phyloP scores from a whole-genome alignment of 805 yeast genomes.

The Yamadazyma endophytica region DNA sequence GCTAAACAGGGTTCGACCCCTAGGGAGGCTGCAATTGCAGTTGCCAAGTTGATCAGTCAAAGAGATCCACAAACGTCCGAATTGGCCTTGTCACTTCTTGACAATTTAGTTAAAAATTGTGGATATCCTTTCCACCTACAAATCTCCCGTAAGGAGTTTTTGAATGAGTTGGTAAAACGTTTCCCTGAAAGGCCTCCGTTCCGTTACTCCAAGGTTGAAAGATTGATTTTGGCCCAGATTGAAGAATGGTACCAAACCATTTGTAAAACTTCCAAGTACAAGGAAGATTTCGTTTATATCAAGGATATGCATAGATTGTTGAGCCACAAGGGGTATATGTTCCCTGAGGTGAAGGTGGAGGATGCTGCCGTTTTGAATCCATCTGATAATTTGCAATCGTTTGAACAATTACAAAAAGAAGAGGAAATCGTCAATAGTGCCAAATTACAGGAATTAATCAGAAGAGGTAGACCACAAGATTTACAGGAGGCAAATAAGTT shows the following conservation, averaged over 20 bases:
- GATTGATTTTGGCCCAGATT: slow-evolving; percentile 80
- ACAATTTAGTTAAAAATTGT: slow-evolving; percentile 92
- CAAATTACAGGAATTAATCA: slow-evolving; percentile 88
- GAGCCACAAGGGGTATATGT: slow-evolving; percentile 83
- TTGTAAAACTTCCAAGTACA: slow-evolving; percentile 83
- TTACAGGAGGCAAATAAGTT: slow-evolving; percentile 92
- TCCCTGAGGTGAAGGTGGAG: slow-evolving; percentile 87
- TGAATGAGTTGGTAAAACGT: slow-evolving; percentile 86
- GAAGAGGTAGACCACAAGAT: slow-evolving; percentile 95
- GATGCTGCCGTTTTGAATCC: slow-evolving; percentile 94
- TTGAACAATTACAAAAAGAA: slow-evolving; percentile 87
- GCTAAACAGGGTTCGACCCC: slow-evolving; percentile 89
- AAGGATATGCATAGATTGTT: slow-evolving; percentile 94
- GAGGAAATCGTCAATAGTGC: slow-evolving; percentile 92
- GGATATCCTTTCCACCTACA: slow-evolving; percentile 97
- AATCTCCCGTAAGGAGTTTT: slow-evolving; percentile 88
- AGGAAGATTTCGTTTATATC: slow-evolving; percentile 87
- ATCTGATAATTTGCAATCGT: slow-evolving; percentile 76
- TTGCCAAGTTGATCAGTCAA: slow-evolving; percentile 77
- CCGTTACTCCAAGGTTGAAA: slow-evolving; percentile 76
- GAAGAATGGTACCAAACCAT: slow-evolving; percentile 98
- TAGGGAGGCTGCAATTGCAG: slow-evolving; percentile 85
- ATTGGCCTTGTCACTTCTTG: slow-evolving; percentile 79
- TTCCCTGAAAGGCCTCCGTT: slow-evolving; percentile 95
- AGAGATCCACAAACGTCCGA: slow-evolving; percentile 80